Conservation (phyloP, 169 alveolate genomes). For the Plasmodium vinckei region DNA sequence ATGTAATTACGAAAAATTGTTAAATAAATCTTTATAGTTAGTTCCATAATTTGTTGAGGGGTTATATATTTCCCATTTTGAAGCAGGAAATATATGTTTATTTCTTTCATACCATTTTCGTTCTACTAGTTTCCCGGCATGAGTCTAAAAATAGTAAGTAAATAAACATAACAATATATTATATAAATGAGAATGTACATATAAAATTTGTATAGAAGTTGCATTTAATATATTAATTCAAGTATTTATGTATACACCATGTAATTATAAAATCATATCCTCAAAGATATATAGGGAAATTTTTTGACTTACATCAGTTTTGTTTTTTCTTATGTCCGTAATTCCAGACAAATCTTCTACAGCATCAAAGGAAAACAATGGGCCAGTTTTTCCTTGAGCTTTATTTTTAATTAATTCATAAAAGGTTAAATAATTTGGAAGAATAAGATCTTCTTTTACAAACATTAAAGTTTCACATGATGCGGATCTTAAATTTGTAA, state of each 20-base stretch:
- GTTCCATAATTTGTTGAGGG: conserved; percentile 68
- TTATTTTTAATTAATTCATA: conserved; percentile 75
- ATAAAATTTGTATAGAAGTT: too few species aligned
- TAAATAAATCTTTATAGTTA: conserved; percentile 52
- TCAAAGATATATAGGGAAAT: too few species aligned
- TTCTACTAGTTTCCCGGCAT: conserved; percentile 78
- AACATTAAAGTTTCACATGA: conserved; percentile 74
- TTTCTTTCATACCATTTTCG: conserved; percentile 78
- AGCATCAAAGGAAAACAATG: conserved; percentile 58
- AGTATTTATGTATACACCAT: too few species aligned
- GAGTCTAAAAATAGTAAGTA: conserved; percentile 23
- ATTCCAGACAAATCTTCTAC: conserved; percentile 69
- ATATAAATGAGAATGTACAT: too few species aligned
- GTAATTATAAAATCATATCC: too few species aligned
- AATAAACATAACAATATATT: too few species aligned
- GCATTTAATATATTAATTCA: too few species aligned
- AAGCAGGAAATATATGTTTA: conserved; percentile 78
- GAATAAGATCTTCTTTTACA: conserved; percentile 76
- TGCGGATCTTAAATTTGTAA: conserved; percentile 74
- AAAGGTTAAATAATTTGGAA: conserved; percentile 77
- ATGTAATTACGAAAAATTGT: conserved; percentile 10
- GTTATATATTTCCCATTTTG: conserved; percentile 78
- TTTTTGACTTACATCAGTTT: conserved; percentile 58
- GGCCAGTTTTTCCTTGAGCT: conserved; percentile 78
- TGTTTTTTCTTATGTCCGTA: conserved; percentile 62